Conservation (phyloP, 139 green algal genomes). For the Asterochloris sp. region DNA sequence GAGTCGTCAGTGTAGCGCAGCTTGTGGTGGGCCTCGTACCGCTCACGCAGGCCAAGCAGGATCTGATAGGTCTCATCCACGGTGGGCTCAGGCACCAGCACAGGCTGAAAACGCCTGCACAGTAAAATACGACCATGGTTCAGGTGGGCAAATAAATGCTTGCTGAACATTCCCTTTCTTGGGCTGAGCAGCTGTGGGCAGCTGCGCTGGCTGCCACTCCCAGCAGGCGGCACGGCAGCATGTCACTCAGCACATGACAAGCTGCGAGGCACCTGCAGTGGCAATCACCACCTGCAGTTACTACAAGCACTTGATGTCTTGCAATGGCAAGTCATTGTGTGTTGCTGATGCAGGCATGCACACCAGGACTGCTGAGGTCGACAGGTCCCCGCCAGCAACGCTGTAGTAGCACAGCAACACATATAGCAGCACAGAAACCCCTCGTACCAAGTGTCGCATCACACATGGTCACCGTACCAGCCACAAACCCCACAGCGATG, state of each 20-base stretch:
- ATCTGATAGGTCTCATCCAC: slow-evolving; percentile 99
- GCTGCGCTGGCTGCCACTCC: neutral
- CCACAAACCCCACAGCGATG: neutral
- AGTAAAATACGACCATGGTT: neutral
- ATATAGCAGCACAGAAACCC: neutral
- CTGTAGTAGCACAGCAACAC: neutral
- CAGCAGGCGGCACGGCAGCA: neutral
- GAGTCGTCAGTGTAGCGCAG: slow-evolving; percentile 98
- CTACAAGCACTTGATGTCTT: too few species aligned
- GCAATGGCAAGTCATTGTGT: too few species aligned
- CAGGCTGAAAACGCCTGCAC: slow-evolving; percentile 28
- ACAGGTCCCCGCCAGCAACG: too few species aligned
- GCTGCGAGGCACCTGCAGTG: too few species aligned
- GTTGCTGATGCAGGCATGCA: too few species aligned
- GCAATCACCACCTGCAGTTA: too few species aligned
- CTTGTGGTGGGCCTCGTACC: slow-evolving; percentile 99
- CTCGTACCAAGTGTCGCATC: too few species aligned
- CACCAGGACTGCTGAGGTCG: too few species aligned
- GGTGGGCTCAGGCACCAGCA: slow-evolving; percentile 85
- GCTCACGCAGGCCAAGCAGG: slow-evolving; percentile 78
- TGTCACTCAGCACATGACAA: neutral
- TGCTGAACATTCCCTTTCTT: neutral
- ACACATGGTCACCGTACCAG: neutral
- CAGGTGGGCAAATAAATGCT: neutral
- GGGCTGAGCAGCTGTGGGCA: neutral